These are phyloP conservation scores for Rhynchospora tenuis DNA, from an alignment of 176 grass and related monocot species.

Conservation along the genomic window DNA sequence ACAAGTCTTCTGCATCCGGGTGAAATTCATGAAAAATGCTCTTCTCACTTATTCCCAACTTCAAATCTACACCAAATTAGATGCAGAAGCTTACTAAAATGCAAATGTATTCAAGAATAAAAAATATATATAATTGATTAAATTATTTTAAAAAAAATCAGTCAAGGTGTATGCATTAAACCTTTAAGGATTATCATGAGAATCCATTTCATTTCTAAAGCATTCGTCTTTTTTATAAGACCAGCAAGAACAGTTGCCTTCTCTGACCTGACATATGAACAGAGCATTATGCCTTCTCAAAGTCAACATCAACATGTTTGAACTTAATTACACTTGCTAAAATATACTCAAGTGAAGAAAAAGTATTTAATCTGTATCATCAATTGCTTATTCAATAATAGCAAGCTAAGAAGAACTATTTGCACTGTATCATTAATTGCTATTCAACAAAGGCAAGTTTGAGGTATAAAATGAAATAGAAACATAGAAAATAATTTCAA, in stretches of 20 bases:
- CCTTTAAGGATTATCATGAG: conserved; percentile 97
- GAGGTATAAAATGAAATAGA: neutral
- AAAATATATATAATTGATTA: neutral
- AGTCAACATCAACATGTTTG: neutral
- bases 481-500: conserved; percentile 14
- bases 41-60: conserved; percentile 88
- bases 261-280: conserved; percentile 45
- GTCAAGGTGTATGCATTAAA: conserved; percentile 14
- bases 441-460: neutral
- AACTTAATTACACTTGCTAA: neutral
- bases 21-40: conserved; percentile 96
- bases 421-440: too few species aligned
- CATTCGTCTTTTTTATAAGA: conserved; percentile 93
- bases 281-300: neutral
- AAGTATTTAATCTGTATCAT: neutral
- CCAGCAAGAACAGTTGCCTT: conserved; percentile 67
- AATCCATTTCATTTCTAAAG: conserved; percentile 97
- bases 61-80: conserved; percentile 58
- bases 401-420: too few species aligned
- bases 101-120: conserved; percentile 11
- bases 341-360: neutral
- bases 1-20: conserved; percentile 93
- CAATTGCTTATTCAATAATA: neutral
- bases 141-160: neutral
- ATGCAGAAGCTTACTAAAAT: conserved; percentile 14